Conservation (phyloP, 2,329 filamentous ascomycete genomes). For the Neophaeococcomyces mojaviensis region DNA sequence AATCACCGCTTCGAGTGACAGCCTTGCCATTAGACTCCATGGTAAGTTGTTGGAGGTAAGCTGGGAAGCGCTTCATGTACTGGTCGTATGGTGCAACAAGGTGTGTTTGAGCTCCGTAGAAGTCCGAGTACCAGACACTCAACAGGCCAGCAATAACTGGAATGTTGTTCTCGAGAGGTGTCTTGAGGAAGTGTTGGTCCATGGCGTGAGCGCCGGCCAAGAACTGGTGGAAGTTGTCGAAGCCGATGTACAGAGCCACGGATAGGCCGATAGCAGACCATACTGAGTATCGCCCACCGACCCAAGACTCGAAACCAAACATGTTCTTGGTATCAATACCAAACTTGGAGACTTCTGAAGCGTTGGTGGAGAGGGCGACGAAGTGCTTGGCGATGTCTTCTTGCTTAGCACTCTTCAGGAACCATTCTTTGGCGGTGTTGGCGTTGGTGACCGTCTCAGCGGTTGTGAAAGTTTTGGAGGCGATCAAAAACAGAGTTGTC, state of each 20-base stretch:
- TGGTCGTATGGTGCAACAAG: constrained; percentile 97
- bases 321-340: constrained; percentile 99
- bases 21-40: constrained; percentile 99
- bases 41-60: constrained; percentile 96
- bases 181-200: constrained; percentile 94
- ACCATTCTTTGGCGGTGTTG: constrained; percentile 95
- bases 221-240: constrained; percentile 96
- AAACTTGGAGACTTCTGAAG: constrained; percentile 91
- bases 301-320: constrained; percentile 99
- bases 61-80: constrained; percentile 97
- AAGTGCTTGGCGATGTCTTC: constrained; percentile 92
- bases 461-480: constrained; percentile 98
- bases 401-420: constrained; percentile 78
- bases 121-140: constrained; percentile 98
- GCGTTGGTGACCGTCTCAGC: constrained; percentile 96
- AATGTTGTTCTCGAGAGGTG: constrained; percentile 90
- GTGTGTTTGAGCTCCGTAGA: constrained; percentile 96
- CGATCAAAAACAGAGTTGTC: constrained; percentile 96
- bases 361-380: constrained; percentile 94
- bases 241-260: constrained; percentile 90
- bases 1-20: constrained; percentile 76
- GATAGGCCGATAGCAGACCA: constrained; percentile 98
- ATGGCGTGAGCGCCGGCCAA: constrained; percentile 89
- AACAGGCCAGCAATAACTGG: constrained; percentile 84
- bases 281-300: constrained; percentile 94